Conservation (phyloP, 805 yeast genomes). For the Kodamaea laetipori region DNA sequence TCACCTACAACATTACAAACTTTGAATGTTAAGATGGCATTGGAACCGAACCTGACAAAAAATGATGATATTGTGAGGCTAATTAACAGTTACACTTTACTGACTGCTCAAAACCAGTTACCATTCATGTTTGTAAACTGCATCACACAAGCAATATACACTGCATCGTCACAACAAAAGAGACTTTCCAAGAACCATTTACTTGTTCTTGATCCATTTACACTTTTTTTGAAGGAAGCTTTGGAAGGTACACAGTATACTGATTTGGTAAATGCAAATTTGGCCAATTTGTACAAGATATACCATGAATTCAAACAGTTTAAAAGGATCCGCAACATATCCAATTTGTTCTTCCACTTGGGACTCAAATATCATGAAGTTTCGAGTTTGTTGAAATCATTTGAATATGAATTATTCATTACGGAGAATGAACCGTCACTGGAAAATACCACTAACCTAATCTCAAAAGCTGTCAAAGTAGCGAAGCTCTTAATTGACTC, state of each 20-base stretch:
- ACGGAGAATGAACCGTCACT: slow-evolving; percentile 14
- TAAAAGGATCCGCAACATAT: slow-evolving; percentile 48
- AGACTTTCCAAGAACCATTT: slow-evolving; percentile 15
- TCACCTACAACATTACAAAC: slow-evolving; percentile 1
- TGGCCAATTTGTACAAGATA: slow-evolving; percentile 8
- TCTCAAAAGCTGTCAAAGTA: slow-evolving; percentile 3
- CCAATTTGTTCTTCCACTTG: slow-evolving; percentile 47
- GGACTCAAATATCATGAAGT: slow-evolving; percentile 20
- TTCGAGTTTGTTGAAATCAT: not conserved
- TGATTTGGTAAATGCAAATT: slow-evolving; percentile 1
- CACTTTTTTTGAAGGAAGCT: slow-evolving; percentile 10
- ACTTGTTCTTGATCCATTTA: slow-evolving; percentile 14
- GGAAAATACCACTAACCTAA: not conserved
- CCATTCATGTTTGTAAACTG: slow-evolving; percentile 6
- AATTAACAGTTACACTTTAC: slow-evolving; percentile 6
- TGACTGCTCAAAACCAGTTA: not conserved
- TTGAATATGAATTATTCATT: slow-evolving; percentile 5
- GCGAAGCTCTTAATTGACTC: slow-evolving; percentile 1
- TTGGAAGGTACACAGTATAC: not conserved
- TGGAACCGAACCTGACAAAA: not conserved
- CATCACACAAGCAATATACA: slow-evolving; percentile 2
- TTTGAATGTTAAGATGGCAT: not conserved
- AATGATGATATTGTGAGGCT: slow-evolving; percentile 7
- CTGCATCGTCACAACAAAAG: slow-evolving; percentile 7
- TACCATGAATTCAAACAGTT: slow-evolving; percentile 28